Evolutionary conservation across 805 yeast genomes (phyloP), one percentile per base, ranked within the genome.

Genomic region (Metschnikowia corniflorae): DNA sequence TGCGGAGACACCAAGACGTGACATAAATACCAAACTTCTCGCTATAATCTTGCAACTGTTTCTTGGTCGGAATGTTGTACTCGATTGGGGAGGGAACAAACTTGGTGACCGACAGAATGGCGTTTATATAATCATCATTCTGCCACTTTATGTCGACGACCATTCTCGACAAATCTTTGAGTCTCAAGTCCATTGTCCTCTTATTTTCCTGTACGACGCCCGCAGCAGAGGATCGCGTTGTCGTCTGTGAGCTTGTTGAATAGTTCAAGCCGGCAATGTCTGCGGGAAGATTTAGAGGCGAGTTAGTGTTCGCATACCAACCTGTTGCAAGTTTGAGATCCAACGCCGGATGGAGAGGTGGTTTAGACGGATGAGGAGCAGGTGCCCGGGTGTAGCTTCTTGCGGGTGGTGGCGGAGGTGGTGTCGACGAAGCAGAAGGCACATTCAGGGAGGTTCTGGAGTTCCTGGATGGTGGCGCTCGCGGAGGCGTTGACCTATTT

Each of bases 1-100:
- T 63, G 16, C 63, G 69, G 43, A 73, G 77, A 51, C 71, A 63
- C 82, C 82, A 77, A 19, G 67, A 58, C 3, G 78, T 79, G 8
- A 77, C 64, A 45, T 74, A 68, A 14, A 70, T 73, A n/a, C 80
- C 78, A 48, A 58, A 76, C 32, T 55, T 56, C 16, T 57, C 40
- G 30, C 64, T 58, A 26, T 65, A 66, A 4, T 47, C 52, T 1
- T 60, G 33, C 7, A 77, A 51, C 18, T 58, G 58, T 8, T 47
- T 52, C 16, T 58, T 53, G 7, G 51, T 40, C 0, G 76, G 69
- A 2, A 60, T 50, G 2, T 36, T 49, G 21, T 39, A 24, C 1
- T 32, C 37, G 3, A 62, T 33, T 2, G 81, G 80, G 0, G 80
- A 75, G 1, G 78, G 73, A 7, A 49, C 42, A 42, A 54, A 68